Evolutionary conservation across 2,329 filamentous ascomycete species (phyloP).

Genomic region (Diaporthe sp.): DNA sequence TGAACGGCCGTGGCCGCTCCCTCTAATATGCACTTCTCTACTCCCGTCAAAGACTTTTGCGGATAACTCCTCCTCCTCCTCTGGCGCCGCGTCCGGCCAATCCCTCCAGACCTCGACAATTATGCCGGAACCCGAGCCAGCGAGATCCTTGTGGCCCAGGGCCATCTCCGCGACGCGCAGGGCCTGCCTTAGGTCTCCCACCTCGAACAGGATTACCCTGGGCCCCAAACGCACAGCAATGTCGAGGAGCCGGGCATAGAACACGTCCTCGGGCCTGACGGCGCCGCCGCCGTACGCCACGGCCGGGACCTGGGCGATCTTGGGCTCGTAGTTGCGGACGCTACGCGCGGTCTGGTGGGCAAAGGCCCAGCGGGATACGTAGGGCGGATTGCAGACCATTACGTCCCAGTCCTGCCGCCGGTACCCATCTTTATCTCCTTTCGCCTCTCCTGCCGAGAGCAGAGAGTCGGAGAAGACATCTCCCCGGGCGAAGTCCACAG

Average conservation of each 20-base stretch:
- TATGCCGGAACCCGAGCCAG: constrained; percentile 46
- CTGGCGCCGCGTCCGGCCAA: constrained; percentile 63
- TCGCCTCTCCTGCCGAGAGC: neutral
- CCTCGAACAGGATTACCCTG: constrained; percentile 75
- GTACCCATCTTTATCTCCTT: constrained; percentile 37
- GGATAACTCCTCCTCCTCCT: constrained; percentile 46
- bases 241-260: constrained; percentile 77
- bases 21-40: constrained; percentile 56
- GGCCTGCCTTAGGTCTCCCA: constrained; percentile 79
- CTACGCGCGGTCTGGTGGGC: constrained; percentile 75
- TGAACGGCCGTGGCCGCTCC: constrained; percentile 63
- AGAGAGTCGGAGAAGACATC: constrained; percentile 62
- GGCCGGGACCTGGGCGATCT: constrained; percentile 78
- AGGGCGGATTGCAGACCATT: constrained; percentile 91
- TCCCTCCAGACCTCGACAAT: constrained; percentile 81
- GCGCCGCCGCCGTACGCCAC: constrained; percentile 39
- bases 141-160: constrained; percentile 45
- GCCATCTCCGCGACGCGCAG: constrained; percentile 70
- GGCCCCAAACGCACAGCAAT: constrained; percentile 65
- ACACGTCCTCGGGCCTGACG: constrained; percentile 63
- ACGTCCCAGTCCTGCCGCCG: constrained; percentile 66
- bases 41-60: constrained; percentile 45
- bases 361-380: constrained; percentile 80
- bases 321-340: constrained; percentile 87
- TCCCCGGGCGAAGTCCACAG: constrained; percentile 42